Evolutionary conservation across 2,329 filamentous ascomycete species (phyloP), one percentile per base, ranked within the genome.

Genomic region (Hymenoscyphus infarciens): DNA sequence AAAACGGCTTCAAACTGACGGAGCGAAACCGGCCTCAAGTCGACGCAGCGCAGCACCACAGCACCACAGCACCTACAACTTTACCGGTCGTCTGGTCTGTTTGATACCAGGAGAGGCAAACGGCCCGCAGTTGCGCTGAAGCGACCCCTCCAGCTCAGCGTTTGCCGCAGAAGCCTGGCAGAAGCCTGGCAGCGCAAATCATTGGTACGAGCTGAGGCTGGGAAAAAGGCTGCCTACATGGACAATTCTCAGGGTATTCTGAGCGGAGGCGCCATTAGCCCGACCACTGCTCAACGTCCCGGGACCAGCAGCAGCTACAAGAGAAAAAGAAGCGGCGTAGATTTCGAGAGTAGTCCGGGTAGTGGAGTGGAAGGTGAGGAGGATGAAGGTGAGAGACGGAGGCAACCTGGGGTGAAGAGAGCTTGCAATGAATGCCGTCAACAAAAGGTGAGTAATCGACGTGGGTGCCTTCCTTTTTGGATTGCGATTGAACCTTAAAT

Each of bases 341-440:
- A 75, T 29, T 76, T 83, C 64, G 85, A 87, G 63, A 87, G 84
- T 73, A 87, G 85, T 67, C 85, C 85, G 3, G 84, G 81, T 29
- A 87, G 83, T 66, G 72, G 64, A 70, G 78, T 81, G 57, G 81
- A 80, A 62, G 82, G 82, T 62, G 80, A 86, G 63, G 85, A 86
- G 63, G 80, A 86, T 61, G 74, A 79, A 57, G 77, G 79, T 57
- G 81, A 83, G 59, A 76, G 80, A 56, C 86, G 85, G 75, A 81
- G 86, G 64, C 84, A 87, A 68, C 86, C 87, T 29, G 86, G 86
- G 61, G 87, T 89, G 57, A 92, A 94, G 79, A 83, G 91, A 71
- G 90, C 90, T 5, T 94, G 90, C 77, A 93, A 93, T 73, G 90
- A 94, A n/a, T 60, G 57, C 27, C 57, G 90, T 65, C 90, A 94